Evolutionary conservation across 1,139 yeast species (phyloP).

Genomic region (Debaryomyces singareniensis): DNA sequence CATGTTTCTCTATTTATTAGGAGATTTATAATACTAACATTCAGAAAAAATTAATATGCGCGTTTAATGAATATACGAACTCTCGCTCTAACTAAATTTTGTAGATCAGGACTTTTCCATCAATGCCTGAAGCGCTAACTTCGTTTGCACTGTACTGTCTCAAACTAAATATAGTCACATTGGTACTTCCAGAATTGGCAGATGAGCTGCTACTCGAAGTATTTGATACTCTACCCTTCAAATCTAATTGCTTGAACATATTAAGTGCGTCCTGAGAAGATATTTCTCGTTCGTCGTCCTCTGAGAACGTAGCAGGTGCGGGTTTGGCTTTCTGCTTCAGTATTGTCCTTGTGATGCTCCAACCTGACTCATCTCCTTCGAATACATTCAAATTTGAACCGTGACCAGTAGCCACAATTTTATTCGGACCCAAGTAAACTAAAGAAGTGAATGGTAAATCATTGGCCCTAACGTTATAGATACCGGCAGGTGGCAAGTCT

Average conservation of each 20-base stretch:
- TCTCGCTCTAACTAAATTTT: slow-evolving; percentile 16
- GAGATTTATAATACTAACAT: too few relatives aligned
- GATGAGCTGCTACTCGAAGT: too few relatives aligned
- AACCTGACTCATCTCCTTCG: slow-evolving; percentile 60
- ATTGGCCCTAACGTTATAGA: slow-evolving; percentile 53
- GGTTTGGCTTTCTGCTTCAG: slow-evolving; percentile 49
- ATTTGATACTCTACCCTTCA: slow-evolving; percentile 73
- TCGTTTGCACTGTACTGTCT: slow-evolving; percentile 49
- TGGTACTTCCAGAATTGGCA: not conserved
- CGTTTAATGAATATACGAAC: too few relatives aligned
- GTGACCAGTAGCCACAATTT: slow-evolving; percentile 84
- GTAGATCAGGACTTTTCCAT: slow-evolving; percentile 81
- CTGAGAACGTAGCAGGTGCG: slow-evolving; percentile 20
- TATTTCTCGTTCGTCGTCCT: slow-evolving; percentile 54
- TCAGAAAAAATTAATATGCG: too few relatives aligned
- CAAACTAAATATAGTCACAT: slow-evolving; percentile 62
- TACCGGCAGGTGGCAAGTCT: slow-evolving; percentile 43
- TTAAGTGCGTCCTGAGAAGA: slow-evolving; percentile 79
- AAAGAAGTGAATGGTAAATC: slow-evolving; percentile 78
- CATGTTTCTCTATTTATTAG: too few relatives aligned
- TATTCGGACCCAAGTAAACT: slow-evolving; percentile 58
- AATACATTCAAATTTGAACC: slow-evolving; percentile 88
- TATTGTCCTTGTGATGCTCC: slow-evolving; percentile 61
- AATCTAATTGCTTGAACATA: slow-evolving; percentile 93
- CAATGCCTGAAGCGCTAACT: slow-evolving; percentile 56